phyloP scores from a whole-genome alignment of 2,329 filamentous ascomycete genomes.

The Neoascochyta sp. region DNA sequence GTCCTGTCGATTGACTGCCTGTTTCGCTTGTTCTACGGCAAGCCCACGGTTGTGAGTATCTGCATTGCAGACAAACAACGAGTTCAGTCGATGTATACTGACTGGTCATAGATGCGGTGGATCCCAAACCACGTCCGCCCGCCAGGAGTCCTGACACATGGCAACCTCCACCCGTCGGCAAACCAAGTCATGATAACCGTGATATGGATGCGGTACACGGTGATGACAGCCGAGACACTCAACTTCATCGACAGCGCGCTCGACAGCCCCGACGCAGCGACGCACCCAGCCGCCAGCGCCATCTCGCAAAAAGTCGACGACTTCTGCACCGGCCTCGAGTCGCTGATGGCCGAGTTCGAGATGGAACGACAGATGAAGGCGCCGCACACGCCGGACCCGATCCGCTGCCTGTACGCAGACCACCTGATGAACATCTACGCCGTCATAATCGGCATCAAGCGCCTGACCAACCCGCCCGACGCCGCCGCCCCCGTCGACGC shows the following conservation, averaged over 20 bases:
- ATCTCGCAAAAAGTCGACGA: constrained; percentile 12
- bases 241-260: constrained; percentile 17
- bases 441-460: constrained; percentile 25
- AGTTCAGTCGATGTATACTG: neutral
- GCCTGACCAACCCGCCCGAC: constrained; percentile 9
- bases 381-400: neutral
- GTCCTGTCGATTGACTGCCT: constrained; percentile 20
- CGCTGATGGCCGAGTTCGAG: constrained; percentile 20
- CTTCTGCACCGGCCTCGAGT: constrained; percentile 17
- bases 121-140: constrained; percentile 15
- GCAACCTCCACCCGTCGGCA: constrained; percentile 17
- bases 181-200: constrained; percentile 13
- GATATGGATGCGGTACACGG: constrained; percentile 20
- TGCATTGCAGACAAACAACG: neutral
- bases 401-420: constrained; percentile 22
- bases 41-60: constrained; percentile 16
- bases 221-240: constrained; percentile 17
- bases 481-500: constrained; percentile 8
- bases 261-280: neutral
- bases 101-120: constrained; percentile 12
- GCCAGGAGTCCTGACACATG: constrained; percentile 14
- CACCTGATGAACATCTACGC: constrained; percentile 23
- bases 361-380: constrained; percentile 13
- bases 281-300: constrained; percentile 2
- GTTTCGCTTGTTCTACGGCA: constrained; percentile 28